Percentiles rank a stretch among this genome's conserved stretches.
Evolutionary conservation across 1,284 basidiomycete genomes (phyloP).

Genomic region (Meripilus lineatus): DNA sequence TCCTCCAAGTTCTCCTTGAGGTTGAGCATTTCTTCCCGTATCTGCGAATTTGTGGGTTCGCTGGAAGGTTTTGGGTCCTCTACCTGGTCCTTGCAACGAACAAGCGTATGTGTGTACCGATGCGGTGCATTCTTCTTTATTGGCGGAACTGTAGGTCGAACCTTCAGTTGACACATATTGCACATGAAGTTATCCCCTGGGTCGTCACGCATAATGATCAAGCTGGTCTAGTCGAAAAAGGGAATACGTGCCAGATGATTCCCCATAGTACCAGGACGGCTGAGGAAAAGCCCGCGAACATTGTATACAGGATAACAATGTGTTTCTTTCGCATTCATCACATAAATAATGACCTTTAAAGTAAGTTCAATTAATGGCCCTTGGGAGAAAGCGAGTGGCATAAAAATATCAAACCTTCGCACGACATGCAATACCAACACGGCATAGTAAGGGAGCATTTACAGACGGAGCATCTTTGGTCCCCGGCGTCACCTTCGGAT

Average conservation of each 20-base stretch:
- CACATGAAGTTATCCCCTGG: slow-evolving; percentile 10
- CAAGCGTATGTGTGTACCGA: slow-evolving; percentile 7
- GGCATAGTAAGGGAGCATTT: no score
- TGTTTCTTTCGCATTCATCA: neutral
- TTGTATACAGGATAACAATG: neutral
- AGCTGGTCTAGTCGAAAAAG: no score
- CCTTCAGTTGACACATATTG: slow-evolving; percentile 3
- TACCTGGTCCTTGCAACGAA: slow-evolving; percentile 3
- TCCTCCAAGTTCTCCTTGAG: neutral
- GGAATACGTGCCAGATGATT: neutral
- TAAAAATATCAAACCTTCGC: neutral
- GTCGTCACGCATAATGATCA: neutral
- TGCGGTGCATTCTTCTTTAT: neutral
- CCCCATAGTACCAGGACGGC: neutral
- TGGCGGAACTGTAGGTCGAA: neutral
- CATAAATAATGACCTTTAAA: neutral
- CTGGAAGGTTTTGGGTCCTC: neutral
- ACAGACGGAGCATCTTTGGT: no score
- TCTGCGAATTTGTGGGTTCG: neutral
- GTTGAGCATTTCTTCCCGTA: neutral
- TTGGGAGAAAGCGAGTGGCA: neutral
- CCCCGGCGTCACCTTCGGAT: no score
- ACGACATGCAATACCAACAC: neutral
- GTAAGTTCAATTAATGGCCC: no score
- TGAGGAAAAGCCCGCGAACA: neutral